Conservation (phyloP, 176 grass and related monocot species). For the Aegilops longissima region DNA sequence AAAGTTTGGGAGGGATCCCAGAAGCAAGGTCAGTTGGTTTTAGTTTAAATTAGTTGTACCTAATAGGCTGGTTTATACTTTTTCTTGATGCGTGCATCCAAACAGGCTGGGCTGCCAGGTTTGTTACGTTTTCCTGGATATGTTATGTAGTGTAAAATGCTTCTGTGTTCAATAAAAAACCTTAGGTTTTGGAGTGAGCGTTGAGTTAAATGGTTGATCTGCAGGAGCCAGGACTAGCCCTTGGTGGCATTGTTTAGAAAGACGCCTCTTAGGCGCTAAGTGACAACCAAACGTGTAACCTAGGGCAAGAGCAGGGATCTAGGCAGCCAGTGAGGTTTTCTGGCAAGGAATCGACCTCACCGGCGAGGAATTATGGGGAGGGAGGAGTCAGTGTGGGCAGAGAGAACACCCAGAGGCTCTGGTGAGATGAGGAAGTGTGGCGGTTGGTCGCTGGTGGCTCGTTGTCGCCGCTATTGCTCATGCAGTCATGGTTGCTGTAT, state of each 20-base stretch:
- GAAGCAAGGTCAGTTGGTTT: not conserved
- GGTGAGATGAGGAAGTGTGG: not conserved
- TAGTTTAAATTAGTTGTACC: not conserved
- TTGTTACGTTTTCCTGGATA: not conserved
- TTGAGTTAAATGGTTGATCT: slow-evolving; percentile 8
- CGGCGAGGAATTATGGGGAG: not conserved
- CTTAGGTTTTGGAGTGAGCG: not conserved
- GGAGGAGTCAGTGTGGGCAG: not conserved
- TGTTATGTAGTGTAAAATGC: not conserved
- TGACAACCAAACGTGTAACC: no score
- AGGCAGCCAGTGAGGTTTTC: not conserved
- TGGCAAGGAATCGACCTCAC: not conserved
- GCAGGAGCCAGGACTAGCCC: not conserved
- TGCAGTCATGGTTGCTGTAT: no score
- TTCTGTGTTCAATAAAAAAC: not conserved
- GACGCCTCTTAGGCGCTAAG: no score
- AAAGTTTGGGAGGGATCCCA: slow-evolving; percentile 22
- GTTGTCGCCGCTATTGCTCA: not conserved
- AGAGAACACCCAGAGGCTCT: not conserved
- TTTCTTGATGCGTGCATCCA: not conserved
- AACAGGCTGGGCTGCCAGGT: not conserved
- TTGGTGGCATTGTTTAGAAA: not conserved
- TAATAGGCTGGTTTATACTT: not conserved
- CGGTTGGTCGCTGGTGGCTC: not conserved
- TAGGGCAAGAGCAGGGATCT: no score